A percentile compares a stretch with the other conserved stretches of the same genome.
These are phyloP conservation scores for Zymoseptoria pseudotritici DNA, from an alignment of 2,329 filamentous ascomycete species.

Conservation along the genomic window DNA sequence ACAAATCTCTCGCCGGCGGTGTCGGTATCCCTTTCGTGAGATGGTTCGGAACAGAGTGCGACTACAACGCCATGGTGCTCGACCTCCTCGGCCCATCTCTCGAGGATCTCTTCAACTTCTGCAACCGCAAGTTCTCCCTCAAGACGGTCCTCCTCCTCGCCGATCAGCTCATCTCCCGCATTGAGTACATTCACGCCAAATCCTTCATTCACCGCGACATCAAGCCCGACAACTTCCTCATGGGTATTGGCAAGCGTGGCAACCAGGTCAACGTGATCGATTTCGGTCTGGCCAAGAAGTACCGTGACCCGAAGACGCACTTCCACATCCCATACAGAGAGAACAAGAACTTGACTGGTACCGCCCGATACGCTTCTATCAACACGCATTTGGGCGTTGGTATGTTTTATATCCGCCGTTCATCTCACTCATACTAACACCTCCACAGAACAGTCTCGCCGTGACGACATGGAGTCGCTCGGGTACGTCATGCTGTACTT, in stretches of 20 bases:
- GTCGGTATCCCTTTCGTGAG: conserved; percentile 98
- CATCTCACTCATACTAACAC: conserved; percentile 6
- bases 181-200: conserved; percentile 99
- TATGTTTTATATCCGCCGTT: conserved; percentile 31
- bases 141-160: conserved; percentile 96
- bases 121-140: conserved; percentile 98
- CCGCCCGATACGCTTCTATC: conserved; percentile 95
- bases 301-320: conserved; percentile 98
- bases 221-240: conserved; percentile 99
- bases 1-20: conserved; percentile 81
- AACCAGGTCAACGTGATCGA: conserved; percentile 99
- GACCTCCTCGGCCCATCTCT: conserved; percentile 91
- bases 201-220: conserved; percentile 99
- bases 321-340: conserved; percentile 99
- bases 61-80: conserved; percentile 99
- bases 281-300: conserved; percentile 99
- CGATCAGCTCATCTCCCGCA: conserved; percentile 96
- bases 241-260: conserved; percentile 97
- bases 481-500: conserved; percentile 99
- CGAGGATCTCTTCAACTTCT: conserved; percentile 99
- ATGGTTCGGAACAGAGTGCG: conserved; percentile 99
- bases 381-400: conserved; percentile 96
- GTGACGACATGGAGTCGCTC: conserved; percentile 98
- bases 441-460: conserved; percentile 79
- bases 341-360: conserved; percentile 99